Conservation (phyloP, 306 rosid species). For the Inga oerstediana region DNA sequence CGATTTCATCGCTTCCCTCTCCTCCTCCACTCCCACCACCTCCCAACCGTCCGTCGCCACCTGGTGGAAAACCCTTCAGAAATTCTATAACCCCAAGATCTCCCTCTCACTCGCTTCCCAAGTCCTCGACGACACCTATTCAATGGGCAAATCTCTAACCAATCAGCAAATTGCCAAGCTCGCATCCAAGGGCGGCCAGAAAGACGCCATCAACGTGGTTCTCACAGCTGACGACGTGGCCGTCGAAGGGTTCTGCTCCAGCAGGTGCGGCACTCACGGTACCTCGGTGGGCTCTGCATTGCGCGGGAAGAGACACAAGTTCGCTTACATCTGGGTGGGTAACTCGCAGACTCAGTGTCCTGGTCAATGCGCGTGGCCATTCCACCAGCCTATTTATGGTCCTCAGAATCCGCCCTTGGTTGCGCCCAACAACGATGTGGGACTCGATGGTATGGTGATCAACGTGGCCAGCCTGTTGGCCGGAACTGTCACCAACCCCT, state of each 20-base stretch:
- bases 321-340: slow-evolving; percentile 67
- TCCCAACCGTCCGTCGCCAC: slow-evolving; percentile 54
- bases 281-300: slow-evolving; percentile 7
- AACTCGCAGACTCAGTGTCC: slow-evolving; percentile 73
- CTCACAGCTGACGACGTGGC: slow-evolving; percentile 56
- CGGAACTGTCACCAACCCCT: slow-evolving; percentile 59
- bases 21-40: slow-evolving; percentile 35
- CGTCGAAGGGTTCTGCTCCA: slow-evolving; percentile 62
- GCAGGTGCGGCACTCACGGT: slow-evolving; percentile 60
- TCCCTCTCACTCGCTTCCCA: slow-evolving; percentile 48
- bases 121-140: slow-evolving; percentile 38
- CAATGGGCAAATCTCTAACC: slow-evolving; percentile 60
- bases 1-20: slow-evolving; percentile 66
- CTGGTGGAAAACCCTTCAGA: slow-evolving; percentile 57
- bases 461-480: slow-evolving; percentile 61
- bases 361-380: slow-evolving; percentile 70
- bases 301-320: slow-evolving; percentile 33
- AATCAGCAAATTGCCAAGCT: slow-evolving; percentile 33
- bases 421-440: slow-evolving; percentile 73
- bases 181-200: slow-evolving; percentile 50
- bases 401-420: slow-evolving; percentile 55
- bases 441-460: slow-evolving; percentile 66
- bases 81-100: slow-evolving; percentile 44
- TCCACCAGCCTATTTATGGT: slow-evolving; percentile 66
- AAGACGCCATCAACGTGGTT: slow-evolving; percentile 53